phyloP scores from a whole-genome alignment of 2,329 filamentous ascomycete genomes.

The Atkinsonella hypoxylon region DNA sequence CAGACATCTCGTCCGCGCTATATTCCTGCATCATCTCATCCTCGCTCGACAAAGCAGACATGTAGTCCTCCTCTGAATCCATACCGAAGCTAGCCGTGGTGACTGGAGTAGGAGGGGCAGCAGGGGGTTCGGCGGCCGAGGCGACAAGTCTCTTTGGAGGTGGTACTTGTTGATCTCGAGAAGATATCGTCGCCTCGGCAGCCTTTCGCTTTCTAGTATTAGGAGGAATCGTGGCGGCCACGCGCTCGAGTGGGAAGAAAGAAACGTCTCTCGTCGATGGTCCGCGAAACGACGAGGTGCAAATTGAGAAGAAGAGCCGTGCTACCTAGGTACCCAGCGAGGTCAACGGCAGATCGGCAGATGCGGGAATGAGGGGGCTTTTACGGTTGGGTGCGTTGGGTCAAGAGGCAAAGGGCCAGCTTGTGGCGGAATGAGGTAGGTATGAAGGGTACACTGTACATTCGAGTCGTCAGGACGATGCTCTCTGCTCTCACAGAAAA shows the following conservation, averaged over 20 bases:
- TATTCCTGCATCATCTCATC: slow-evolving; percentile 65
- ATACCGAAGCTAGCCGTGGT: slow-evolving; percentile 51
- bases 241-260: not conserved
- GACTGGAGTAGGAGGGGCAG: slow-evolving; percentile 45
- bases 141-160: slow-evolving; percentile 44
- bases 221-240: slow-evolving; percentile 45
- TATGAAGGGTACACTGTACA: no score
- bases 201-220: slow-evolving; percentile 49
- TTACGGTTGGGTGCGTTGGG: not conserved
- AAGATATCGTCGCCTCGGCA: slow-evolving; percentile 50
- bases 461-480: no score
- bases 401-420: not conserved
- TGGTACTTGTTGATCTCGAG: slow-evolving; percentile 27
- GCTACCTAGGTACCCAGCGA: not conserved
- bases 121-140: slow-evolving; percentile 33
- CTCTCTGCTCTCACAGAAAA: no score
- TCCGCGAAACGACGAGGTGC: not conserved
- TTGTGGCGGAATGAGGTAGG: not conserved
- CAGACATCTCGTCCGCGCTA: slow-evolving; percentile 59
- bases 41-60: slow-evolving; percentile 68
- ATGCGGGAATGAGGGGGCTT: not conserved
- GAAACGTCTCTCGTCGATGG: not conserved
- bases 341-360: not conserved
- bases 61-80: slow-evolving; percentile 93
- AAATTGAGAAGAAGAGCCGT: not conserved